These are phyloP conservation scores for Punica granatum DNA, from an alignment of 345 rosid species.

Conservation along the genomic window DNA sequence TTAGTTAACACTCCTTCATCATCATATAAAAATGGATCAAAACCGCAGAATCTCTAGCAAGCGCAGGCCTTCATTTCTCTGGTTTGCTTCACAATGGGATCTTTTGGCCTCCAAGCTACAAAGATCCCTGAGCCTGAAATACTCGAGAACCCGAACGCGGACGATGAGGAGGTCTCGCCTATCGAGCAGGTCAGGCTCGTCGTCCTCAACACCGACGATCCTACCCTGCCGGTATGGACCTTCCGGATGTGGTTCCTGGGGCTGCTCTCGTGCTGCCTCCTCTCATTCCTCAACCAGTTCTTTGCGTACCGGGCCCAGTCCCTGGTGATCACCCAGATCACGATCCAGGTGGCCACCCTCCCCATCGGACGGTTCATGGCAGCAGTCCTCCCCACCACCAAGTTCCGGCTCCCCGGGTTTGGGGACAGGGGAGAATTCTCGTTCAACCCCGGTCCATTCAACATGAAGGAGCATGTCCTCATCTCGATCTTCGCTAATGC, in stretches of 20 bases:
- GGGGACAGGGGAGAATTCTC: slow-evolving; percentile 11
- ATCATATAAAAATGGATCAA: too few relatives aligned
- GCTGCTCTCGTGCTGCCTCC: slow-evolving; percentile 14
- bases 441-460: slow-evolving; percentile 16
- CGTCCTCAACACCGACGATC: slow-evolving; percentile 12
- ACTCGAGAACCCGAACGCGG: background rate
- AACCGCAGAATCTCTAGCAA: too few relatives aligned
- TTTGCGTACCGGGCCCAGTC: slow-evolving; percentile 17
- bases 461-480: slow-evolving; percentile 18
- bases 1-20: too few relatives aligned
- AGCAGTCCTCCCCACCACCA: background rate
- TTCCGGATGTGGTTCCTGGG: slow-evolving; percentile 25
- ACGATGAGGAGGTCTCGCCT: slow-evolving; percentile 10
- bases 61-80: too few relatives aligned
- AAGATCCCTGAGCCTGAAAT: too few relatives aligned
- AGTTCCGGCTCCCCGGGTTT: slow-evolving; percentile 11
- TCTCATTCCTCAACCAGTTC: slow-evolving; percentile 23
- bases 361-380: slow-evolving; percentile 20
- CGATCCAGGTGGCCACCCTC: slow-evolving; percentile 13
- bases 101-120: too few relatives aligned
- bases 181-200: slow-evolving; percentile 15
- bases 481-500: slow-evolving; percentile 20
- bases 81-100: too few relatives aligned
- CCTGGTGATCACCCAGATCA: slow-evolving; percentile 13
- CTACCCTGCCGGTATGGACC: slow-evolving; percentile 7